A percentile compares a stretch with the other conserved stretches of the same genome.
Evolutionary conservation across 176 grass and related monocot genomes (phyloP).

Genomic region (Lolium rigidum): DNA sequence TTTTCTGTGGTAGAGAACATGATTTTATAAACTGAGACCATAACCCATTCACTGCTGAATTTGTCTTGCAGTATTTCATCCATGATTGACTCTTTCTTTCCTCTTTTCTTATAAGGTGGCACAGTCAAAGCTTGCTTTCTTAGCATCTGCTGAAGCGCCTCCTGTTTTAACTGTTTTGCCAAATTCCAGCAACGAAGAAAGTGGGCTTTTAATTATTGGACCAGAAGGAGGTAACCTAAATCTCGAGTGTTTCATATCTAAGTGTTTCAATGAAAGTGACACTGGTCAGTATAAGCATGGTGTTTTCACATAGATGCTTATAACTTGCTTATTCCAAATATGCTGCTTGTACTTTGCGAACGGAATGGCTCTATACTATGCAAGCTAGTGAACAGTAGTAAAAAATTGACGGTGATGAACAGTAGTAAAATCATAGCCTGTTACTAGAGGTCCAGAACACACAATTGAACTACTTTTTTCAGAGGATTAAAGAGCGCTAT

Average conservation of each 20-base stretch:
- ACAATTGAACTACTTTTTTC: background rate
- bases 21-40: background rate
- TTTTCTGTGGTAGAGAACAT: background rate
- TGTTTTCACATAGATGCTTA: background rate
- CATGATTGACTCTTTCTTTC: background rate
- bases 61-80: background rate
- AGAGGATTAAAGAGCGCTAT: background rate
- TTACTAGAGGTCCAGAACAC: background rate
- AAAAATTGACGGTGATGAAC: too few relatives aligned
- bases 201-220: constrained; percentile 79
- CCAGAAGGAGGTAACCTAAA: constrained; percentile 78
- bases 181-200: constrained; percentile 55
- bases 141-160: constrained; percentile 87
- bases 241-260: background rate
- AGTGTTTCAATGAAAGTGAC: background rate
- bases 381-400: background rate
- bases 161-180: constrained; percentile 71
- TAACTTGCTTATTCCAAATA: constrained; percentile 10
- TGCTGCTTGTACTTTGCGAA: background rate
- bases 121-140: constrained; percentile 69
- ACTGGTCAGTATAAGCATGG: background rate
- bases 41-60: background rate
- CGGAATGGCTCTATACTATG: background rate
- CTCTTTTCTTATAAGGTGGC: constrained; percentile 57
- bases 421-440: too few relatives aligned